A percentile compares a stretch with the other conserved stretches of the same genome.
Evolutionary conservation across 2,329 filamentous ascomycete genomes (phyloP).

Genomic region (Colletotrichum camelliae): DNA sequence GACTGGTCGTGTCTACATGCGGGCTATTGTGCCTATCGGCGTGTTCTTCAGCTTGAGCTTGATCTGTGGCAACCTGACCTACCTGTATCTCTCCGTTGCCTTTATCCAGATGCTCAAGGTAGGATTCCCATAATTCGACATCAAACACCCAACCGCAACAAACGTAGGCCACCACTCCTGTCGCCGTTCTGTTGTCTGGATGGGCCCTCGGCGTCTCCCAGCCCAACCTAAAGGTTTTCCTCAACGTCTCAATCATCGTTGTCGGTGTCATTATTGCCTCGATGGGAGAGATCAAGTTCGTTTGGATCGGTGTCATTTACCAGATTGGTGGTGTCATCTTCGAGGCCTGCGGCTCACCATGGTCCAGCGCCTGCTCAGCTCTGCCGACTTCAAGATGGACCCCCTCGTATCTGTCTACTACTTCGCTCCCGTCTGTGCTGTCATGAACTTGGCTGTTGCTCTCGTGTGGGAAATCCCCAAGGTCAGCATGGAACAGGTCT

Average conservation of each 20-base stretch:
- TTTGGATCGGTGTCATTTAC: constrained; percentile 78
- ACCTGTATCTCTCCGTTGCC: constrained; percentile 91
- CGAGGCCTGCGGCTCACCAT: constrained; percentile 85
- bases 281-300: constrained; percentile 94
- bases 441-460: constrained; percentile 79
- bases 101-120: constrained; percentile 99
- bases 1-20: constrained; percentile 91
- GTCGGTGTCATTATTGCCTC: constrained; percentile 94
- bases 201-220: constrained; percentile 87
- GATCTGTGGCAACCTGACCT: constrained; percentile 96
- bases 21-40: constrained; percentile 93
- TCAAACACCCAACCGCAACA: neutral
- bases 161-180: constrained; percentile 86
- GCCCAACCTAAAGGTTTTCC: constrained; percentile 83
- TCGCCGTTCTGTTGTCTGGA: constrained; percentile 87
- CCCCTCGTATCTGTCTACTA: constrained; percentile 89
- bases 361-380: constrained; percentile 83
- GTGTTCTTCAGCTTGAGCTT: constrained; percentile 95
- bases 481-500: constrained; percentile 72
- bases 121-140: neutral
- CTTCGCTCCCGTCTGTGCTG: constrained; percentile 83
- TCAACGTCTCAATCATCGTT: constrained; percentile 95
- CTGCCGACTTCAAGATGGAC: constrained; percentile 90
- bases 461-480: constrained; percentile 76
- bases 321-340: constrained; percentile 81